Evolutionary conservation across 306 rosid genomes (phyloP), one percentile per base, ranked within the genome.

Genomic region (Datisca glomerata): DNA sequence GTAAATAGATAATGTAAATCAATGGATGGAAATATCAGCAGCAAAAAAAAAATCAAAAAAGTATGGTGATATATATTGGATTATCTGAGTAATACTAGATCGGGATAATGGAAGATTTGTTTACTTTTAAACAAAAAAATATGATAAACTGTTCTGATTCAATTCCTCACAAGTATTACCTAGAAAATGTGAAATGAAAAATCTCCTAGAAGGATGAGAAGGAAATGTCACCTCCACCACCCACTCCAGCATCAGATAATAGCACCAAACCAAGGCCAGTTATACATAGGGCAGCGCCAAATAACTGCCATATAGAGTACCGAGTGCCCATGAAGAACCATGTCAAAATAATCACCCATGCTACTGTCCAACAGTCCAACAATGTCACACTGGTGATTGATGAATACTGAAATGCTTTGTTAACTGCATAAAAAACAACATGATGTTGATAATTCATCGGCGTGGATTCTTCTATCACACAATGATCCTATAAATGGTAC

Each of bases 341-440:
- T 16, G 92, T 79, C 29, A 84, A 57, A 25, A 73, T 22, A 24
- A 84, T 31, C 43, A 48, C 86, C 77, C 84, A 79, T 16, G 86
- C 76, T 31, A 79, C 51, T 36, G 83, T 59, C 55, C 68, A 79
- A 71, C 92, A 84, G 31, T 68, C 76, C 53, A 79, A 49, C 43
- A 79, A 48, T 12, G 85, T 73, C 52, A 71, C 73, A 43, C 84
- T 84, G 1, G 94, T 84, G 37, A 84, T 57, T 4, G 91, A 72
- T 4, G 83, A 56, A 61, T 45, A 84, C 55, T 84, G 81, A 55
- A 6, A 76, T 36, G 93, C 86, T 48, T 71, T 46, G 56, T 73
- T 80, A 18, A 79, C 93, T 84, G 95, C 81, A 64, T 4, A n/a
- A n/a, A n/a, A n/a, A n/a, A n/a, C n/a, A n/a, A n/a, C n/a, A n/a